Evolutionary conservation across 345 rosid species (phyloP), one percentile per base, ranked within the genome.

Genomic region (Conringia planisiliqua): DNA sequence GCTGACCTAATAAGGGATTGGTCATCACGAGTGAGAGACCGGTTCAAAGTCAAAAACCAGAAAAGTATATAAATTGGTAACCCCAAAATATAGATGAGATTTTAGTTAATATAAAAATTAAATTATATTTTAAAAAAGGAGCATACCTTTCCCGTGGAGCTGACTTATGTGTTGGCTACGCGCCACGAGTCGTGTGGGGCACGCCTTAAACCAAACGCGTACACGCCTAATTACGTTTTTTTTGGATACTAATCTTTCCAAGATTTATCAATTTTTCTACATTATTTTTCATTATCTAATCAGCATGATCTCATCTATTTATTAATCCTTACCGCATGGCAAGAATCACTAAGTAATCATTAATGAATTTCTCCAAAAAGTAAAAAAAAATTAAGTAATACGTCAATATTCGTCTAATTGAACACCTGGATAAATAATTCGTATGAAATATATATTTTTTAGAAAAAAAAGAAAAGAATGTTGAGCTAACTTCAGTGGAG

Each of bases 1-100:
- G 71, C 65, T 77, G 71, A 77, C 66, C 61, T 77, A 77, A 44
- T 14, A 43, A 2, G 44, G 29, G n/a, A n/a, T 10, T 29, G 6
- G 80, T 71, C 73, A 71, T 72, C 67, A 66, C 50, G 50, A 72
- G 59, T 72, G 69, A 43, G 60, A 40, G 81, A 78, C 69, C 73
- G 59, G 81, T 78, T 78, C 78, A 72, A 78, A 78, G 78, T 78
- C 81, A 78, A 72, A 14, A 72, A 71, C 73, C 68, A 60, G 65
- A 59, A 78, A 66, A 72, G 64, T 71, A 24, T n/a, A 17, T 6
- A 65, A 77, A 44, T 4, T 63, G 68, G 68, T 58, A 33, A 78
- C 72, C 69, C 77, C 55, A 29, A 42, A 71, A 44, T n/a, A 64
- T 14, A 57, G 24, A 6, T 13, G 58, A 26, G 7, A 24, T 50